Conservation (phyloP, 2,329 filamentous ascomycete genomes). For the Xylariaceae sp. region DNA sequence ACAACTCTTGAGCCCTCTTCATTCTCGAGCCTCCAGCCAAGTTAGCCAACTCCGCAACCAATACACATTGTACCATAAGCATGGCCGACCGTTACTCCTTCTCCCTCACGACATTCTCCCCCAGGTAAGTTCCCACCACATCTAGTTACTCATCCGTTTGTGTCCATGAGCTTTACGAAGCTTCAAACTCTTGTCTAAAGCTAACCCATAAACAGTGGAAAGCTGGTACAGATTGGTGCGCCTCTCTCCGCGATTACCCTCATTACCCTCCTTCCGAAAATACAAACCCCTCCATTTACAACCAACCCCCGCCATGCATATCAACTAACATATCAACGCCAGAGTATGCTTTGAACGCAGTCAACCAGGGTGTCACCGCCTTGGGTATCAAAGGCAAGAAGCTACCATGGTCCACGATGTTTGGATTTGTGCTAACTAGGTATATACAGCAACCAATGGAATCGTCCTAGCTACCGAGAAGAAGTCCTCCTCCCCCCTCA, state of each 20-base stretch:
- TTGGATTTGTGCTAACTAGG: constrained; percentile 17
- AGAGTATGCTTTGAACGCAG: constrained; percentile 99
- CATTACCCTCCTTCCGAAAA: background rate
- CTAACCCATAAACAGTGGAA: constrained; percentile 67
- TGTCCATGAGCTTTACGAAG: constrained; percentile 29
- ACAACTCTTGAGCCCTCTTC: constrained; percentile 2
- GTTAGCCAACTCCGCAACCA: constrained; percentile 7
- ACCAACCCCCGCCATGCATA: background rate
- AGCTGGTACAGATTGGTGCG: constrained; percentile 96
- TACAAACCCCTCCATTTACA: background rate
- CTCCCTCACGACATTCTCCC: constrained; percentile 98
- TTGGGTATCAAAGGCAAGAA: constrained; percentile 96
- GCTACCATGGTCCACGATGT: too few relatives aligned
- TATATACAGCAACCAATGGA: constrained; percentile 79
- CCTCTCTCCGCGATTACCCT: background rate
- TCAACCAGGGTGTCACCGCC: constrained; percentile 98
- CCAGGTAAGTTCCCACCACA: constrained; percentile 67
- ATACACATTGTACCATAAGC: constrained; percentile 28
- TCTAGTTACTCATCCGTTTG: constrained; percentile 24
- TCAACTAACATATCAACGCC: constrained; percentile 6
- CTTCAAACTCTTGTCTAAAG: background rate
- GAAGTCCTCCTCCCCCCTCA: constrained; percentile 96
- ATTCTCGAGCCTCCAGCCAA: constrained; percentile 5
- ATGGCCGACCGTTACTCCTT: constrained; percentile 99
- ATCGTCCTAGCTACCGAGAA: constrained; percentile 99